These are phyloP conservation scores for Rhodomyrtus psidioides DNA, from an alignment of 441 rosid genomes.

Conservation along the genomic window DNA sequence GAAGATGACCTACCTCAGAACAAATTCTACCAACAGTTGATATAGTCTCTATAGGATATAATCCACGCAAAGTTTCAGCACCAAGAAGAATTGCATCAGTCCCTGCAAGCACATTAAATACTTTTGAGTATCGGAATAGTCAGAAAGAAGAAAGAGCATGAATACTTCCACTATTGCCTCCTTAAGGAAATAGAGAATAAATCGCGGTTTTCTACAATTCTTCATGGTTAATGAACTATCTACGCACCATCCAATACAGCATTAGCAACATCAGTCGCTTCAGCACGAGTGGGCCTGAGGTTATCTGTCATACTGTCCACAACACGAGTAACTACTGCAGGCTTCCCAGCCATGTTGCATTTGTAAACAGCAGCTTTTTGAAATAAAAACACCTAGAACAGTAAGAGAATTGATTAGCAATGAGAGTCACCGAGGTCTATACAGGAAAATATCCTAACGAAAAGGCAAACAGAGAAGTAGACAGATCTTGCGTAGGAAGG, in stretches of 20 bases:
- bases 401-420: not conserved
- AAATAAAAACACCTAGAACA: conserved; percentile 7
- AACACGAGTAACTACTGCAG: conserved; percentile 13
- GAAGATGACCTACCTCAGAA: not conserved
- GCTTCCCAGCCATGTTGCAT: conserved; percentile 16
- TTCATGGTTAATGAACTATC: not conserved
- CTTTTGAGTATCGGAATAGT: not conserved
- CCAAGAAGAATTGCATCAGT: conserved; percentile 15
- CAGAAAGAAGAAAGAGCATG: not conserved
- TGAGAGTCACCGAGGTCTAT: not conserved
- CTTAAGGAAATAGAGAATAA: not conserved
- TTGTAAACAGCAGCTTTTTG: conserved; percentile 14
- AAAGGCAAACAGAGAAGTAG: not conserved
- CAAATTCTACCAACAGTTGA: conserved; percentile 10
- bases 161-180: not conserved
- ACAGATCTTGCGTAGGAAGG: not conserved
- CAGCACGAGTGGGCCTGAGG: conserved; percentile 17
- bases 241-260: conserved; percentile 12
- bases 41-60: conserved; percentile 11
- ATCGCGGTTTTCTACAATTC: not conserved
- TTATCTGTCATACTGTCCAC: conserved; percentile 15
- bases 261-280: conserved; percentile 17
- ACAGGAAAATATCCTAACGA: not conserved
- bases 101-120: not conserved
- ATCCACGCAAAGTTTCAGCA: conserved; percentile 15